Percentiles rank a stretch among this genome's conserved stretches.
These are phyloP conservation scores for Letharia columbiana DNA, from an alignment of 495 filamentous ascomycete species.

Conservation along the genomic window DNA sequence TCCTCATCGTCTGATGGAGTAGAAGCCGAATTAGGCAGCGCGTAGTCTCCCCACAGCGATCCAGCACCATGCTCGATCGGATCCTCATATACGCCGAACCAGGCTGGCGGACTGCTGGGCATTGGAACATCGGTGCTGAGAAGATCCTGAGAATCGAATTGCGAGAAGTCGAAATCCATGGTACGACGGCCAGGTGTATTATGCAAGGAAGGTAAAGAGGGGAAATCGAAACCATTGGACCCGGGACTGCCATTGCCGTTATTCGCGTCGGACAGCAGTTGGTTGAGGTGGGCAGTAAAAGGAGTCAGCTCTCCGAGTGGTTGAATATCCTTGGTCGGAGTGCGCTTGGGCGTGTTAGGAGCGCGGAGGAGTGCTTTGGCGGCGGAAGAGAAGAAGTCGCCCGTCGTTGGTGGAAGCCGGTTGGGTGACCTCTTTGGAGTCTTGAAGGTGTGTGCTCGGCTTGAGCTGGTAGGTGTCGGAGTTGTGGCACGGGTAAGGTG, in stretches of 20 bases:
- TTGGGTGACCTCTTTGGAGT: constrained; percentile 45
- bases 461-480: constrained; percentile 49
- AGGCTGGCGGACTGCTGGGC: constrained; percentile 46
- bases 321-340: constrained; percentile 20
- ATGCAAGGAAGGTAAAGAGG: constrained; percentile 31
- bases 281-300: constrained; percentile 50
- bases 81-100: constrained; percentile 34
- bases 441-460: constrained; percentile 39
- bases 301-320: constrained; percentile 37
- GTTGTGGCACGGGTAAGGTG: constrained; percentile 48
- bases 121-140: constrained; percentile 43
- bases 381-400: constrained; percentile 25
- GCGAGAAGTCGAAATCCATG: constrained; percentile 25
- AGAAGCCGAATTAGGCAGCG: constrained; percentile 14
- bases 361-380: constrained; percentile 21
- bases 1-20: constrained; percentile 13
- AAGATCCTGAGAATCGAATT: constrained; percentile 35
- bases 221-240: constrained; percentile 30
- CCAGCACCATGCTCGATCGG: constrained; percentile 17
- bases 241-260: constrained; percentile 36
- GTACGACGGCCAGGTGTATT: constrained; percentile 31
- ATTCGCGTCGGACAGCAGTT: constrained; percentile 49
- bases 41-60: constrained; percentile 20
- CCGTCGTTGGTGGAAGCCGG: constrained; percentile 21
- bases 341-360: constrained; percentile 24